Conservation (phyloP, 2,329 filamentous ascomycete species). For the Pestalotiopsis sp. region DNA sequence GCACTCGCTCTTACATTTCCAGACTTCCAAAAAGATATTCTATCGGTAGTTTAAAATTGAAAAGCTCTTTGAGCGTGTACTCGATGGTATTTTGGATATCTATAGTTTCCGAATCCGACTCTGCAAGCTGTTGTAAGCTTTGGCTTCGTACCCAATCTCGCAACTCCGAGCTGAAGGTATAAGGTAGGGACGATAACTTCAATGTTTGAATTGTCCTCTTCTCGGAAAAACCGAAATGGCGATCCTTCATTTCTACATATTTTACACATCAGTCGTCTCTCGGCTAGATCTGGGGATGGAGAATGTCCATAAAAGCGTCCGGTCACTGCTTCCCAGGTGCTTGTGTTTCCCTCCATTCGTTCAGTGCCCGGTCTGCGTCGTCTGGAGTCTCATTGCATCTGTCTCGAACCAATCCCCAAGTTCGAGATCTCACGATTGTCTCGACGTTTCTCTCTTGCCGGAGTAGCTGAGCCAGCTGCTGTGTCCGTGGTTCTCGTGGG, state of each 20-base stretch:
- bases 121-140: no score
- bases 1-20: background rate
- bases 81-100: no score
- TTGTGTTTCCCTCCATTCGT: constrained; percentile 28
- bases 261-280: background rate
- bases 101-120: no score
- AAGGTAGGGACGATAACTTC: no score
- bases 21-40: background rate
- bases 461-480: constrained; percentile 73
- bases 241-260: background rate
- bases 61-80: background rate
- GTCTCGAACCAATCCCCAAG: constrained; percentile 78
- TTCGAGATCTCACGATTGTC: constrained; percentile 76
- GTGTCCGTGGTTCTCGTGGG: constrained; percentile 76
- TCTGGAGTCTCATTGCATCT: constrained; percentile 66
- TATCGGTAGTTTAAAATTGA: background rate
- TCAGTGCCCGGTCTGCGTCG: constrained; percentile 57
- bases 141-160: no score
- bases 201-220: no score
- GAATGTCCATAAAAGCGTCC: background rate
- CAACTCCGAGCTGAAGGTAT: no score
- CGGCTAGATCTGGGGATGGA: background rate
- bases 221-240: no score
- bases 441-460: constrained; percentile 78
- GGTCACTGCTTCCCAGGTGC: background rate